These are phyloP conservation scores for Phytophthora kernoviae DNA, from an alignment of 352 stramenopile genomes.

Conservation along the genomic window DNA sequence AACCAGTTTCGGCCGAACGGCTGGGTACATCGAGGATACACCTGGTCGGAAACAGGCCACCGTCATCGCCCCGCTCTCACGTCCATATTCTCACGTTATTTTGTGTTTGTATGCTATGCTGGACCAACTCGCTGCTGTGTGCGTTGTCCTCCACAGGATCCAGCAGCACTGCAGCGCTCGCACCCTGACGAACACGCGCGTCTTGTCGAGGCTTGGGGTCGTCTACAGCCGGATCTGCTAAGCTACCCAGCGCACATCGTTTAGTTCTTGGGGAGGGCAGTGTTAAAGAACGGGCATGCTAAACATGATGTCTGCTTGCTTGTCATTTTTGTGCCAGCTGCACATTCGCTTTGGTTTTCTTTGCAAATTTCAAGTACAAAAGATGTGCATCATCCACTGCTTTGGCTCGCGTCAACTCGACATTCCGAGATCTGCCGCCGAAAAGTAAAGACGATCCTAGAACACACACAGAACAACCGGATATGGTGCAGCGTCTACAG, in stretches of 20 bases:
- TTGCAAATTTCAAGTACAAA: neutral
- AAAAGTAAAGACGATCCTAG: constrained; percentile 8
- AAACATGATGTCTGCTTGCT: neutral
- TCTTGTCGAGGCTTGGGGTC: constrained; percentile 73
- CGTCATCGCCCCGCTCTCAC: constrained; percentile 13
- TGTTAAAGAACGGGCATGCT: constrained; percentile 19
- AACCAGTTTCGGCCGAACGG: constrained; percentile 13
- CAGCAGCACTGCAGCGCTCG: constrained; percentile 65
- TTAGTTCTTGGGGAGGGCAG: constrained; percentile 6
- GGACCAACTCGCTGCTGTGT: too few relatives aligned
- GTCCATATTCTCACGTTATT: constrained; percentile 23
- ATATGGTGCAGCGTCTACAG: constrained; percentile 27
- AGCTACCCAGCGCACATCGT: constrained; percentile 41
- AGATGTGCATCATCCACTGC: neutral
- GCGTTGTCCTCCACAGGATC: constrained; percentile 47
- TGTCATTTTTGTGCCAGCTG: neutral
- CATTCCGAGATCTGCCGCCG: constrained; percentile 20
- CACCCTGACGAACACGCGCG: constrained; percentile 74
- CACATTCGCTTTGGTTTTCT: neutral
- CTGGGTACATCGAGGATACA: constrained; percentile 39
- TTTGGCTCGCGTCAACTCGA: constrained; percentile 4
- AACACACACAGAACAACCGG: neutral
- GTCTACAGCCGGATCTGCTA: constrained; percentile 76
- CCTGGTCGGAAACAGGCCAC: constrained; percentile 35
- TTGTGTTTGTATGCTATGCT: neutral